Evolutionary conservation across 208 protist genomes (phyloP), one percentile per base, ranked within the genome.

Genomic region (Wallacemonas sp.): DNA sequence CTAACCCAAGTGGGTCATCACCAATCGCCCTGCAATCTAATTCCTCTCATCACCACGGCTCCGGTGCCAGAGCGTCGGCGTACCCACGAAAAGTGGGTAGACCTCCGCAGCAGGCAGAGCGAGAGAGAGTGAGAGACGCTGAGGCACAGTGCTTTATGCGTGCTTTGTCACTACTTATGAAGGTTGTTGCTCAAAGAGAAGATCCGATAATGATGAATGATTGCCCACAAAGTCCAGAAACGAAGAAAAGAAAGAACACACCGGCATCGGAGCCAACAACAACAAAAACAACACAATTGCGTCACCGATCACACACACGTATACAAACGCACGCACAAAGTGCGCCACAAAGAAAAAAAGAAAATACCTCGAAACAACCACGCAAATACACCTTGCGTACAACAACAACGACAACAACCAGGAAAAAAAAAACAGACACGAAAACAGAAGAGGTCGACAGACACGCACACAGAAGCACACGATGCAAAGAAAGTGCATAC

Each of bases 391-490:
- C 8, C 8, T 8, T n/a, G 8, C 46, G n/a, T 17, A 64, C 21
- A 24, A 48, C 61, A 45, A 61, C 30, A 13, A 53, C 5, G 4
- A 63, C 27, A 38, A 58, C 58, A 37, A 61, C 24, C 3, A 53
- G 22, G 54, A 62, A 45, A 63, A 63, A 62, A 38, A 63, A 63
- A 66, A 45, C 44, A 37, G 58, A 36, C 4, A 64, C 10, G 21
- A 5, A 41, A 26, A 34, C 33, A 57, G 21, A n/a, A 38, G 26
- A 27, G 15, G 9, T 12, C 41, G 41, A n/a, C 41, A 24, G 17
- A 21, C 6, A 21, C 1, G 15, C 5, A 46, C 6, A 46, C 41
- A 21, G 24, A 46, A 6, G 15, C 41, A 6, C n/a, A n/a, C n/a
- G n/a, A n/a, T n/a, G n/a, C n/a, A 46, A 46, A 12, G 5, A 46